Evolutionary conservation across 1,139 yeast species (phyloP), one percentile per base, ranked within the genome.

Genomic region (Groenewaldozyma auringiensis): DNA sequence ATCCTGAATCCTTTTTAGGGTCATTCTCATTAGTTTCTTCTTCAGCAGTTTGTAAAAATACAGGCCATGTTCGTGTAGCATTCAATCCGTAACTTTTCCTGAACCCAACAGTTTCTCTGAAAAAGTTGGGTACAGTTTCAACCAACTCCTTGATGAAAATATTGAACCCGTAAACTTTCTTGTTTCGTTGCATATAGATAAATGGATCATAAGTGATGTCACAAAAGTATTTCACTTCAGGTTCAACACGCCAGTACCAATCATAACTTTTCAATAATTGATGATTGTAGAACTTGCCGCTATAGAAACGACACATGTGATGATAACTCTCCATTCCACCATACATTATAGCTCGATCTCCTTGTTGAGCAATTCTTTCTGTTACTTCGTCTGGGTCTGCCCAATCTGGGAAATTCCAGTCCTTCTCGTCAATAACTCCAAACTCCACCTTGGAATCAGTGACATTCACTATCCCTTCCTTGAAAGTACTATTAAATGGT

Each of bases 221-320:
- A 65, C 97, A 89, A 60, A 73, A 87, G 62, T 85, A 88, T 52
- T 85, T 82, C 39, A 89, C 92, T 53, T 83, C 82, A 1, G 96
- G 96, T 63, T 89, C 96, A 8, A 89, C 87, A 45, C 96, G 72
- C 96, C 96, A 88, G 66, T 87, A 88, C 94, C 95, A 88, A 50
- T 86, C 87, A 50, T 78, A 73, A 47, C 77, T 46, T 62, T 70
- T 55, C 42, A 89, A 79, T 50, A 83, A 62, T 2, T 82, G 83
- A 62, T 67, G 94, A 51, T 79, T 75, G 67, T 78, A 85, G 60
- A 88, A 88, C 51, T 74, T 71, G 1, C 95, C 94, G 0, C 89
- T 76, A 60, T 84, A 83, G 61, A 81, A 84, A 4, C 94, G 74
- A 57, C 82, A 77, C 82, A 77, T 78, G 55, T 75, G 74, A 53